These are phyloP conservation scores for Dimocarpus longan DNA, from an alignment of 345 rosid genomes.

Conservation along the genomic window DNA sequence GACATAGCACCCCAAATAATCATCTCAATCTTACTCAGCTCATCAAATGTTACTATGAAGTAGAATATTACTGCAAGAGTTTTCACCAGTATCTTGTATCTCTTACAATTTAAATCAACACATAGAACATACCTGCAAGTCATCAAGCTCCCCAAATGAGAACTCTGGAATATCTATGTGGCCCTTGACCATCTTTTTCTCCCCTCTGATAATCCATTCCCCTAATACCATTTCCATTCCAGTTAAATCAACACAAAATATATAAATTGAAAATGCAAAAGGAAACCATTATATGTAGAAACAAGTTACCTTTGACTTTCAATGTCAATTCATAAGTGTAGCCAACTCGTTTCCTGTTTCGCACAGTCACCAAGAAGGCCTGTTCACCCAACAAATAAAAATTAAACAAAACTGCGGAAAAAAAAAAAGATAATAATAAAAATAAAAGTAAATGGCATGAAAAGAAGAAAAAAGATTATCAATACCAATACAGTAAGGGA, in stretches of 20 bases:
- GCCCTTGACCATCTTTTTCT: constrained; percentile 59
- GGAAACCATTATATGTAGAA: background rate
- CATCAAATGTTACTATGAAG: background rate
- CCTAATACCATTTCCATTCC: constrained; percentile 44
- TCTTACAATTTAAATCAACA: too few relatives aligned
- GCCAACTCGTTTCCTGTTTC: constrained; percentile 90
- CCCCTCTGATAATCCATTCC: constrained; percentile 77
- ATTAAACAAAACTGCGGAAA: constrained; percentile 5
- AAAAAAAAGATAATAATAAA: background rate
- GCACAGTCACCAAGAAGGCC: constrained; percentile 91
- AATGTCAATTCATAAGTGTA: constrained; percentile 79
- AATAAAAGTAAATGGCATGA: background rate
- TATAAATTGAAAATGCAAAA: background rate
- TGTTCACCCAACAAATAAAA: constrained; percentile 28
- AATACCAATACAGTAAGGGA: background rate
- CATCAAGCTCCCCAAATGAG: constrained; percentile 92
- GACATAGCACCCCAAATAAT: background rate
- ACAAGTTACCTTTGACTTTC: constrained; percentile 64
- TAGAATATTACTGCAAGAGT: background rate
- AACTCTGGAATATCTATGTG: constrained; percentile 78
- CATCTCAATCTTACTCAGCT: background rate
- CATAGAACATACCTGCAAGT: constrained; percentile 64
- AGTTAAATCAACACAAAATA: constrained; percentile 1
- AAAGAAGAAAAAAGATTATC: background rate
- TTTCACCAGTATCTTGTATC: background rate